A percentile compares a stretch with the other conserved stretches of the same genome.
These are phyloP conservation scores for Nemania bipapillata DNA, from an alignment of 2,329 filamentous ascomycete genomes.

Conservation along the genomic window DNA sequence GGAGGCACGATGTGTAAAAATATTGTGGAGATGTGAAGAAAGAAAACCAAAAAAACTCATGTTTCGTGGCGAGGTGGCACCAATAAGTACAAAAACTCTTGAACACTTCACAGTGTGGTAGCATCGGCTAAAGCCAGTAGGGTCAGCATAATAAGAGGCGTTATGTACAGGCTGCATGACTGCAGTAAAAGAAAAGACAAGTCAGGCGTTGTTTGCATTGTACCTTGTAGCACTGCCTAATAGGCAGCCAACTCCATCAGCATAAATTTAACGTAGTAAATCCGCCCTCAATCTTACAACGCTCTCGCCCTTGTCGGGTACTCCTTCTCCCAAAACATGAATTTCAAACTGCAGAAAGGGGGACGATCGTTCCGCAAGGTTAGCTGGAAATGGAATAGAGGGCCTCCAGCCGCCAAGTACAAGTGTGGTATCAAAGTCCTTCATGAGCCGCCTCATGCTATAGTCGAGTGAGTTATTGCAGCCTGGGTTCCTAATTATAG, in stretches of 20 bases:
- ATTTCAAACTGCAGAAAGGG: conserved; percentile 17
- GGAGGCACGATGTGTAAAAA: conserved; percentile 6
- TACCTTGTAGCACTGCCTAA: conserved; percentile 3
- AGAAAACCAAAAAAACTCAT: neutral
- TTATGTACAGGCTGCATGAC: conserved; percentile 2
- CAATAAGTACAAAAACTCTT: neutral
- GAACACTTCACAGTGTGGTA: conserved; percentile 2
- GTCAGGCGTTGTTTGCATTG: neutral
- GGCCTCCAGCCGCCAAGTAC: neutral
- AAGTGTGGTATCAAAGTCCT: conserved; percentile 25
- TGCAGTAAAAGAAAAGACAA: neutral
- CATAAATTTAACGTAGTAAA: too few species aligned
- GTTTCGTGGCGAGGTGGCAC: neutral
- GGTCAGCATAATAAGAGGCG: neutral
- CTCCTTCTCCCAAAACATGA: conserved; percentile 1
- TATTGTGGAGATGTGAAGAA: conserved; percentile 1
- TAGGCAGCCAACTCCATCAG: neutral
- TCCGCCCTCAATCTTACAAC: conserved; percentile 1
- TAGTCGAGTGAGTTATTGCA: conserved; percentile 21
- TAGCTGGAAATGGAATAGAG: conserved; percentile 14
- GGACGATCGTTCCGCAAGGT: conserved; percentile 19
- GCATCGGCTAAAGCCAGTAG: neutral
- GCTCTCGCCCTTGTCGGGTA: neutral
- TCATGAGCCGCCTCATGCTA: neutral
- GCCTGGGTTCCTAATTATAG: neutral